These are phyloP conservation scores for Thalassiosira mediterranea DNA, from an alignment of 352 stramenopile genomes.

Conservation along the genomic window DNA sequence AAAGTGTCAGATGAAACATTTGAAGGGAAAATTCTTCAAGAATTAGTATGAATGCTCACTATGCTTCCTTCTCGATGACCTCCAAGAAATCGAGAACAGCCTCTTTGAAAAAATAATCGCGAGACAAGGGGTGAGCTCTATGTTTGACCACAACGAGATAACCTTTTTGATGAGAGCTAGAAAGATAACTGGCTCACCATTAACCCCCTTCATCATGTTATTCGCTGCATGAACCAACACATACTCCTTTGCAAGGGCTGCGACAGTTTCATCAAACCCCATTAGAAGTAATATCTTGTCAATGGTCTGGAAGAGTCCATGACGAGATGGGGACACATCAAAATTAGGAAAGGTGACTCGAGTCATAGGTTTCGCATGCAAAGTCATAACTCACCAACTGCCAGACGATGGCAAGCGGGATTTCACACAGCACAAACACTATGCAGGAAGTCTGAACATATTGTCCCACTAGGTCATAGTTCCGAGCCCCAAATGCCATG, in stretches of 20 bases:
- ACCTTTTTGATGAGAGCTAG: too few relatives aligned
- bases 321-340: too few relatives aligned
- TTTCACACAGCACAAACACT: slow-evolving; percentile 32
- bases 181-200: slow-evolving; percentile 12
- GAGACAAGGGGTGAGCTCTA: too few relatives aligned
- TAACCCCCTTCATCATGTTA: background rate
- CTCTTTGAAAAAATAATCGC: background rate
- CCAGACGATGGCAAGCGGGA: too few relatives aligned
- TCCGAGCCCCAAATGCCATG: slow-evolving; percentile 45
- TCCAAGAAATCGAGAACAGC: background rate
- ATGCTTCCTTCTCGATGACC: background rate
- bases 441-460: slow-evolving; percentile 44
- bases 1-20: too few relatives aligned
- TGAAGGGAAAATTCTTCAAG: too few relatives aligned
- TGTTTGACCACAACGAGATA: too few relatives aligned
- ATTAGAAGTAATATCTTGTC: slow-evolving; percentile 43
- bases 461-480: slow-evolving; percentile 52
- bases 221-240: slow-evolving; percentile 8
- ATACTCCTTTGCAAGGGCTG: slow-evolving; percentile 32
- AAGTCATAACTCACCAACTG: too few relatives aligned
- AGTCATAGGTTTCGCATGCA: too few relatives aligned
- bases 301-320: slow-evolving; percentile 33
- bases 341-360: slow-evolving; percentile 28
- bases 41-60: too few relatives aligned
- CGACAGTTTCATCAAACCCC: slow-evolving; percentile 38